Base-by-base conservation (phyloP, 1,139 yeast species). In the Diutina pseudorugosa region DNA sequence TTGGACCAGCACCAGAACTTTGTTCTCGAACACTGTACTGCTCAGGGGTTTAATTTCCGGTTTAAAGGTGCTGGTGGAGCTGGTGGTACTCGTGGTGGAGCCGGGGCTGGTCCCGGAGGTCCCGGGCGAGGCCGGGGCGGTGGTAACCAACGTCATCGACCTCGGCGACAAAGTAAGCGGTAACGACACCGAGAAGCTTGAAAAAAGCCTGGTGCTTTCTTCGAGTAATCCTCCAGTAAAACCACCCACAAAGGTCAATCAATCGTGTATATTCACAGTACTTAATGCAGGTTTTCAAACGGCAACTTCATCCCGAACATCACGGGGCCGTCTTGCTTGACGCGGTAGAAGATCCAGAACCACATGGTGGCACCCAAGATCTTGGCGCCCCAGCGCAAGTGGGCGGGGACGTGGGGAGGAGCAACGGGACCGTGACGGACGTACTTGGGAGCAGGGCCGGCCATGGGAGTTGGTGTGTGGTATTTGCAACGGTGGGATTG, bases 331-430 rank as follows among this genome's bases (percentile, higher is more conserved):
- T 81, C 91, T 68, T 85, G 84, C 68, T 84, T 82, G 51, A 85
- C 72, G 66, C 95, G 74, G 76, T 85, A 85, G 65, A 86, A 77
- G 58, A 86, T 78, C 84, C 88, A 86, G 67, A 85, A 86, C 90
- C 93, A 85, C 91, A 85, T 83, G 57, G 89, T 77, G 50, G 91
- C 94, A 8, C 95, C 94, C 53, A 86, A 74, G 43, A 76, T 65
- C 62, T 83, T 82, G 52, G 87, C 77, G 27, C 82, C 74, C 72
- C 81, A 77, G 57, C 76, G 73, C 62, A 83, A 76, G 53, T 73
- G 66, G 19, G 76, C 72, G 54, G 78, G 79, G 41, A 76, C 80
- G 57, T 79, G 79, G 20, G 85, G 84, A 52, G 68, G 65, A 30
- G 81, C 75, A 8, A 75, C 78, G 36, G 76, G 71, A 5, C 77